These are phyloP conservation scores for Xerocomus cyaneibrunnescens DNA, from an alignment of 1,284 basidiomycete genomes.

Conservation along the genomic window DNA sequence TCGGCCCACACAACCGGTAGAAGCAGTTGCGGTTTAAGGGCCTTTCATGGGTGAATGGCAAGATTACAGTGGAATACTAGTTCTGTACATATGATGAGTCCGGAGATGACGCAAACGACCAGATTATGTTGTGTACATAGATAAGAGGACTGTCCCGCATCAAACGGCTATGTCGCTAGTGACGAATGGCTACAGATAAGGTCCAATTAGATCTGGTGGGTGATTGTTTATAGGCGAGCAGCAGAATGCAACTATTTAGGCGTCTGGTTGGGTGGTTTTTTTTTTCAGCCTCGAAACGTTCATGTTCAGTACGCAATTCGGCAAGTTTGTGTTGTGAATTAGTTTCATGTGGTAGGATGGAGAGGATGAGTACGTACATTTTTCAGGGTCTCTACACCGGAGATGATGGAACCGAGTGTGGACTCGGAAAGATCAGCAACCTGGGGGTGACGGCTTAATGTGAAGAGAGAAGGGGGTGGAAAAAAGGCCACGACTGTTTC, in stretches of 20 bases:
- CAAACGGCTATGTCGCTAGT: no score
- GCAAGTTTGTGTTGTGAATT: conserved; percentile 46
- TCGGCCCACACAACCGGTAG: conserved; percentile 29
- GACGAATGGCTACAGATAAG: conserved; percentile 24
- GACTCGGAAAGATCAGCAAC: conserved; percentile 65
- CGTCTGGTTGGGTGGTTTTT: conserved; percentile 29
- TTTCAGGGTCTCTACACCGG: conserved; percentile 58
- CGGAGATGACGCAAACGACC: not conserved
- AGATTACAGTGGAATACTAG: not conserved
- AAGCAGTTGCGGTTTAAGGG: conserved; percentile 18
- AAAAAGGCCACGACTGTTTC: conserved; percentile 48
- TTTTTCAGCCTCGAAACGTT: conserved; percentile 46
- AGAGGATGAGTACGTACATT: conserved; percentile 42
- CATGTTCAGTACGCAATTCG: conserved; percentile 55
- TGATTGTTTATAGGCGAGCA: conserved; percentile 23
- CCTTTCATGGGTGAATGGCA: not conserved
- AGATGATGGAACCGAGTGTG: conserved; percentile 61
- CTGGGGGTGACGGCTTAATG: conserved; percentile 34
- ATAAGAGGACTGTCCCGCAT: not conserved
- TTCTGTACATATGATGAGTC: not conserved
- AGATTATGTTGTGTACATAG: not conserved
- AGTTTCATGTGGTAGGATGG: not conserved
- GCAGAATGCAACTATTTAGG: conserved; percentile 22
- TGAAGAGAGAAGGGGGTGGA: not conserved
- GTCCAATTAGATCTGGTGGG: conserved; percentile 32